Evolutionary conservation across 2,329 filamentous ascomycete species (phyloP), one percentile per base, ranked within the genome.

Genomic region (Penicillium capsulatum): DNA sequence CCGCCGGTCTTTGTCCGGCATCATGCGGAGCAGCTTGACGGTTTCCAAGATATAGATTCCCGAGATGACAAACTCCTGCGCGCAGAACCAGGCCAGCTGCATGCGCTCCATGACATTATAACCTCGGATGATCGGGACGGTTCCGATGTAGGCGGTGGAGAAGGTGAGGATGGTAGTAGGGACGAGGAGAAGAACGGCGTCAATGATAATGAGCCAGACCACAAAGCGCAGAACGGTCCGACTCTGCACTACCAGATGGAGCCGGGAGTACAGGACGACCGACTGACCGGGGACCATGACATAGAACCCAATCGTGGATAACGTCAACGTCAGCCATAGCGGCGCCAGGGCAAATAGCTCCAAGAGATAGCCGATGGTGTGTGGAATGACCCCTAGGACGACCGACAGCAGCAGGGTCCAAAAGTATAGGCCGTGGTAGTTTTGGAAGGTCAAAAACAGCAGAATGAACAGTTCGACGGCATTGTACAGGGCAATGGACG

Each of bases 281-380:
- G 74, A 75, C 54, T 80, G 76, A 2, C 77, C 78, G 2, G 77
- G 77, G 1, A 82, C 73, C 75, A 81, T 80, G 5, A 67, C 50
- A 46, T 74, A 74, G 69, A 79, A 76, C 8, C 76, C 78, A 42
- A 81, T 50, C 4, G 67, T 68, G 26, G 73, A 63, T 2, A 73
- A 44, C 6, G 67, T 61, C 15, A 67, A 55, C 3, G 56, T 55
- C 13, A 64, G 37, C 57, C 66, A 68, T 16, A 58, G 17, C 16
- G 51, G 63, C 4, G 58, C 61, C 30, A 61, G 48, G 10, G 44
- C 35, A 16, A 65, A 66, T n/a, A 69, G 59, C 14, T 62, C 59
- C 17, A 72, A 47, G 8, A 70, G 53, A 17, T 69, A 65, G 34
- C 65, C 67, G 4, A 70, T 41, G 33, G 68, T 51, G 27, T 63